phyloP scores from a whole-genome alignment of 1,139 yeast species.

The Pichia sp. region DNA sequence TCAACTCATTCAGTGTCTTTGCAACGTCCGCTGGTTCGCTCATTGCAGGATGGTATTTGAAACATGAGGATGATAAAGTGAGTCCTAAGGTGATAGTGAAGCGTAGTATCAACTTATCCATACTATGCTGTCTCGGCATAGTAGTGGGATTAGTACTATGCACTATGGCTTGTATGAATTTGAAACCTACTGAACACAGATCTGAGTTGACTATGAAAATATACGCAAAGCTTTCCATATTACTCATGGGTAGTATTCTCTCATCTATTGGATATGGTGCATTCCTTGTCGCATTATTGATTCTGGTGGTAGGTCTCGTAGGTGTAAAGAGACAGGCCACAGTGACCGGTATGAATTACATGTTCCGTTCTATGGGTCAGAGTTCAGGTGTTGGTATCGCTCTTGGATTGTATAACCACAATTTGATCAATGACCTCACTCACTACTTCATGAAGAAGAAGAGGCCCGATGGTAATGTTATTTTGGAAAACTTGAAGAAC shows the following conservation, averaged over 20 bases:
- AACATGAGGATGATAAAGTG: conserved; percentile 42
- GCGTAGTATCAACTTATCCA: conserved; percentile 40
- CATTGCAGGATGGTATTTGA: conserved; percentile 43
- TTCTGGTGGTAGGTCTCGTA: conserved; percentile 37
- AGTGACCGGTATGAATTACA: conserved; percentile 36
- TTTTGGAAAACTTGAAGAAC: conserved; percentile 24
- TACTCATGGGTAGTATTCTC: conserved; percentile 33
- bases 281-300: conserved; percentile 34
- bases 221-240: conserved; percentile 23
- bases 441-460: conserved; percentile 22
- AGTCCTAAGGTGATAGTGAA: conserved; percentile 50
- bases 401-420: conserved; percentile 31
- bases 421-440: conserved; percentile 25
- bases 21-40: conserved; percentile 52
- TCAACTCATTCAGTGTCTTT: conserved; percentile 38
- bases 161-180: conserved; percentile 13
- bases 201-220: conserved; percentile 10
- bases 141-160: conserved; percentile 22
- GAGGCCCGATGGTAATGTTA: conserved; percentile 24
- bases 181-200: conserved; percentile 19
- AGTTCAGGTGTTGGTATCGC: conserved; percentile 41
- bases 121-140: conserved; percentile 21
- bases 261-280: conserved; percentile 39
- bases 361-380: conserved; percentile 41
- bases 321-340: conserved; percentile 33